Percentiles rank a stretch among this genome's conserved stretches.
Conservation (phyloP, 495 filamentous ascomycete genomes). For the Penicillium longicatenatum region DNA sequence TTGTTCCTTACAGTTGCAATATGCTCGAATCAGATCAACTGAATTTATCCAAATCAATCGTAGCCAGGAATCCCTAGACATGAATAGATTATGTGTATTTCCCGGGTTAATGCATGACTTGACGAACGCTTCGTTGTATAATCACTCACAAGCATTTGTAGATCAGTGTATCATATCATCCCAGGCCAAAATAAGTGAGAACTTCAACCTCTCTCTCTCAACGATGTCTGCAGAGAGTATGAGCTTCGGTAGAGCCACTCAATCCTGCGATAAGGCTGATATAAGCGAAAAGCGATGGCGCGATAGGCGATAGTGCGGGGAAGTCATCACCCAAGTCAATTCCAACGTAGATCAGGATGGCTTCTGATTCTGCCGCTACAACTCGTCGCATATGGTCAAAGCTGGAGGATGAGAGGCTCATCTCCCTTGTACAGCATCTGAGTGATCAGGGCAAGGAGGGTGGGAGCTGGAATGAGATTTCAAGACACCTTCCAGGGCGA, state of each 20-base stretch:
- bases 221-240: not conserved
- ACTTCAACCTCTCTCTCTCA: too few species aligned
- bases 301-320: not conserved
- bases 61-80: too few species aligned
- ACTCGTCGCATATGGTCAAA: constrained; percentile 1
- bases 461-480: constrained; percentile 2
- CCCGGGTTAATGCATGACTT: too few species aligned
- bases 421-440: not conserved
- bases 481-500: not conserved
- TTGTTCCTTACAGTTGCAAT: too few species aligned
- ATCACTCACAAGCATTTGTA: too few species aligned
- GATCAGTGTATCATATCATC: too few species aligned
- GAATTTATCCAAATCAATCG: too few species aligned
- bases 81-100: too few species aligned
- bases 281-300: constrained; percentile 1
- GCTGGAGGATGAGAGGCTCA: not conserved
- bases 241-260: not conserved
- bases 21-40: too few species aligned
- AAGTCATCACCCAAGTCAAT: not conserved
- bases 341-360: not conserved
- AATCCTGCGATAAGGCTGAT: not conserved
- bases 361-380: constrained; percentile 2
- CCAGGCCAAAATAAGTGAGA: too few species aligned
- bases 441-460: not conserved
- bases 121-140: too few species aligned